A percentile compares a stretch with the other conserved stretches of the same genome.
phyloP scores from a whole-genome alignment of 805 yeast species.

The Myxozyma kluyveri region DNA sequence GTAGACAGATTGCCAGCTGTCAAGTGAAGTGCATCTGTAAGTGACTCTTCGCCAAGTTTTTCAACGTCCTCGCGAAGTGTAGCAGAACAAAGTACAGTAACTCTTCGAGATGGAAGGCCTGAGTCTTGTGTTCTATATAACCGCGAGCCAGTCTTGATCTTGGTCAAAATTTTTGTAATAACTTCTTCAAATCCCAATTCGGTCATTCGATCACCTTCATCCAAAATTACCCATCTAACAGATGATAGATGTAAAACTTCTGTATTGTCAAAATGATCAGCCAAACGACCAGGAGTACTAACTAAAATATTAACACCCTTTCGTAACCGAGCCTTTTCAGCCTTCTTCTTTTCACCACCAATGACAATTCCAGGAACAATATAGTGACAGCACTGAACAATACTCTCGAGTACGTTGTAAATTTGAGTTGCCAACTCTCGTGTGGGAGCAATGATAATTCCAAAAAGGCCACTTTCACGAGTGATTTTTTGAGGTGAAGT shows the following conservation, averaged over 20 bases:
- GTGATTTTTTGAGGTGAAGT: slow-evolving; percentile 45
- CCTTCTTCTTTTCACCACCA: slow-evolving; percentile 97
- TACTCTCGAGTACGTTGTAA: slow-evolving; percentile 69
- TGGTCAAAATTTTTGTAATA: slow-evolving; percentile 66
- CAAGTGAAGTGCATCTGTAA: slow-evolving; percentile 64
- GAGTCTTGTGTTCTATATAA: slow-evolving; percentile 41
- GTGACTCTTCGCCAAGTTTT: slow-evolving; percentile 73
- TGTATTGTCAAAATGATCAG: slow-evolving; percentile 93
- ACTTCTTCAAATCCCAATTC: slow-evolving; percentile 97
- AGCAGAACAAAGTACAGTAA: slow-evolving; percentile 89
- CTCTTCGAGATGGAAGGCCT: slow-evolving; percentile 63
- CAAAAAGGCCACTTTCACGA: slow-evolving; percentile 81
- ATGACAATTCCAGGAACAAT: slow-evolving; percentile 94
- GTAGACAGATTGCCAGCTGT: slow-evolving; percentile 1
- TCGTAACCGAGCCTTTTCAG: slow-evolving; percentile 92
- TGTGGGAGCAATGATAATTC: slow-evolving; percentile 86
- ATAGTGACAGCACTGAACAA: slow-evolving; percentile 70
- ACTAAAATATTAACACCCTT: slow-evolving; percentile 95
- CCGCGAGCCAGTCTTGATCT: slow-evolving; percentile 49
- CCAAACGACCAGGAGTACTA: slow-evolving; percentile 95
- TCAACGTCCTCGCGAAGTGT: slow-evolving; percentile 80
- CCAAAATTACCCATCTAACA: slow-evolving; percentile 82
- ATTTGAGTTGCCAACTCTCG: slow-evolving; percentile 93
- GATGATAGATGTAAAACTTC: slow-evolving; percentile 66
- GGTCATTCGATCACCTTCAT: slow-evolving; percentile 95